Base-by-base conservation (phyloP, 805 yeast genomes). In the Zygosaccharomyces pseudorouxii region DNA sequence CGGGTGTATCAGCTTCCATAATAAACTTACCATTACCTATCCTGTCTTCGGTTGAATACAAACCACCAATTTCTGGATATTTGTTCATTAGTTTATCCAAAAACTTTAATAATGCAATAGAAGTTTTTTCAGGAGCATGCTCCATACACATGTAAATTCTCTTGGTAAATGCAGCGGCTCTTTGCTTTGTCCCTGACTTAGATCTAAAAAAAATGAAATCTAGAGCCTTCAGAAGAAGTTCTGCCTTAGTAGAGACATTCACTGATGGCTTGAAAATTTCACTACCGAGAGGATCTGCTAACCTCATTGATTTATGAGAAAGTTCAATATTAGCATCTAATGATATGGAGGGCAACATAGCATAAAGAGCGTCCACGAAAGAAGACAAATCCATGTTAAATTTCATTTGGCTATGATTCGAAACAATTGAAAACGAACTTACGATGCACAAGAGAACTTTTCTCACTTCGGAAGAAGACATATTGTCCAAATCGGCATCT, bases 11-110 rank as follows among this genome's bases (percentile, higher is more conserved):
- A 10, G 76, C 76, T 42, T 81, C 89, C 55, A 83, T 73, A 23
- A 80, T 78, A 61, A 84, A 85, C 11, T 75, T 73, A 42, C 97
- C 98, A 50, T 92, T 89, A 35, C 81, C 81, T 36, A 93, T 78
- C 55, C 93, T 76, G 62, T 93, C 99, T 42, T 89, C 96, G 1
- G 97, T 87, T 19, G 88, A 81, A 70, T 84, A 89, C 44, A 92
- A 70, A 1, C 95, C 86, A 45, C 80, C 77, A 40, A 89, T 69
- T 45, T 82, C 84, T 37, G 88, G 82, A 64, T 82, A 85, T 63
- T 85, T 77, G 45, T 79, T 80, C 63, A 80, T 74, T 50, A 93
- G 71, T 58, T 87, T 86, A 23, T 87, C 93, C 41, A 92, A 62
- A 54, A 92, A 86, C 60, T 86, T 85, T 42, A 89, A 71, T 1